These are phyloP conservation scores for Globisporangium recalcitrans DNA, from an alignment of 352 stramenopile species.

Conservation along the genomic window DNA sequence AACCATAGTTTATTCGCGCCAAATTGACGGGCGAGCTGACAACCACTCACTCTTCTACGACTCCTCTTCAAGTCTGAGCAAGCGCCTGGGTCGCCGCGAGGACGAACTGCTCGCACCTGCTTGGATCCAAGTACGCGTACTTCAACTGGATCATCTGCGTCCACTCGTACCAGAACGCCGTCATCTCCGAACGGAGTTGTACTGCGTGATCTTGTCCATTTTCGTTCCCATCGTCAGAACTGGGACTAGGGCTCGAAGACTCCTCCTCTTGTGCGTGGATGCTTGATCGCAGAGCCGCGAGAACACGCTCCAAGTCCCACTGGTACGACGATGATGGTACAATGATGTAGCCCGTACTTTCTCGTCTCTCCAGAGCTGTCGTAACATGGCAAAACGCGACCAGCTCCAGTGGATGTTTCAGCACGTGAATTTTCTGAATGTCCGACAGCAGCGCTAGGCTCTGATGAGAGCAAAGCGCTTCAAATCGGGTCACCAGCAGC, in stretches of 20 bases:
- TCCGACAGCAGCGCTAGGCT: slow-evolving; percentile 17
- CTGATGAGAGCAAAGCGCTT: slow-evolving; percentile 11
- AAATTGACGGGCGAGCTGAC: no score
- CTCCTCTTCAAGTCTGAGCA: not conserved
- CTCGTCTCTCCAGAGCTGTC: not conserved
- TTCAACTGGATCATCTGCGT: slow-evolving; percentile 40
- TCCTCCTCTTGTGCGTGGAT: slow-evolving; percentile 1
- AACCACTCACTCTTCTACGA: not conserved
- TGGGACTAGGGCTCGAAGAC: not conserved
- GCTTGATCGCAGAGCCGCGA: slow-evolving; percentile 3
- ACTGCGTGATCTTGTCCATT: not conserved
- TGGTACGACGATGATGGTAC: not conserved
- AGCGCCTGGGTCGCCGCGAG: slow-evolving; percentile 1
- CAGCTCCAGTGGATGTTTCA: slow-evolving; percentile 43
- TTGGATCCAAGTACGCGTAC: slow-evolving; percentile 36
- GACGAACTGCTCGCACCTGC: slow-evolving; percentile 21
- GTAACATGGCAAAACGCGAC: slow-evolving; percentile 33
- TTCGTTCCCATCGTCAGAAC: not conserved
- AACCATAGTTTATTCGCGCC: no score
- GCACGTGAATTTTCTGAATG: slow-evolving; percentile 25
- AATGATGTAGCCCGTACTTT: not conserved
- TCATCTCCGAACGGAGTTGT: not conserved
- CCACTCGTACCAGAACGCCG: slow-evolving; percentile 21
- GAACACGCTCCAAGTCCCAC: slow-evolving; percentile 6
- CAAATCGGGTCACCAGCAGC: slow-evolving; percentile 19